phyloP scores from a whole-genome alignment of 1,284 basidiomycete genomes.

The Moniliophthora roreri region DNA sequence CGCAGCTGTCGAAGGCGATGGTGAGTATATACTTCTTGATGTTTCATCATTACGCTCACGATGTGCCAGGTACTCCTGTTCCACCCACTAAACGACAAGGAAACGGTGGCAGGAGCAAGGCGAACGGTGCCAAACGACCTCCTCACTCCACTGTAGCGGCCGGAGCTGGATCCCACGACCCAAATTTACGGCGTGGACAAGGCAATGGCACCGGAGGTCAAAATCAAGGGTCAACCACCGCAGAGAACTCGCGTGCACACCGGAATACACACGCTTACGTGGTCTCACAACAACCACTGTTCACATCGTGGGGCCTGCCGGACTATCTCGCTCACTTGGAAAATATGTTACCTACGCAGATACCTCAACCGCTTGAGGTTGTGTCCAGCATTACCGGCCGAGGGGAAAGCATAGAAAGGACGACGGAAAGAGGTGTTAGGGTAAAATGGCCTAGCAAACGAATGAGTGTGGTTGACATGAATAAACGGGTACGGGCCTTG shows the following conservation, averaged over 20 bases:
- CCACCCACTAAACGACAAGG: conserved; percentile 40
- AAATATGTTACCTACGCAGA: conserved; percentile 77
- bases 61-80: conserved; percentile 19
- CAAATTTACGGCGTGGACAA: conserved; percentile 45
- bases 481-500: conserved; percentile 89
- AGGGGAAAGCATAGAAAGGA: conserved; percentile 51
- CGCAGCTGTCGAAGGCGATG: conserved; percentile 61
- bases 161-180: conserved; percentile 42
- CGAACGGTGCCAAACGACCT: conserved; percentile 50
- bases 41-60: conserved; percentile 29
- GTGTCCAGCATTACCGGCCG: conserved; percentile 39
- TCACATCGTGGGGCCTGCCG: conserved; percentile 87
- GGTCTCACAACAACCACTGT: conserved; percentile 72
- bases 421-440: conserved; percentile 85
- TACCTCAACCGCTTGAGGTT: conserved; percentile 77
- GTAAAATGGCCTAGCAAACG: conserved; percentile 94
- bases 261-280: conserved; percentile 75
- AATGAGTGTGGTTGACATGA: conserved; percentile 95
- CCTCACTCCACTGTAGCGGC: conserved; percentile 40
- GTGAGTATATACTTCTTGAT: conserved; percentile 36
- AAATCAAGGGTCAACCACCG: conserved; percentile 23
- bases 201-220: conserved; percentile 28
- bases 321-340: conserved; percentile 92
- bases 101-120: conserved; percentile 33
- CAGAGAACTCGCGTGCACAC: conserved; percentile 53